Percentiles rank a stretch among this genome's conserved stretches.
Conservation (phyloP, 2,329 filamentous ascomycete species). For the Nothophaeocryptopus gaeumannii region DNA sequence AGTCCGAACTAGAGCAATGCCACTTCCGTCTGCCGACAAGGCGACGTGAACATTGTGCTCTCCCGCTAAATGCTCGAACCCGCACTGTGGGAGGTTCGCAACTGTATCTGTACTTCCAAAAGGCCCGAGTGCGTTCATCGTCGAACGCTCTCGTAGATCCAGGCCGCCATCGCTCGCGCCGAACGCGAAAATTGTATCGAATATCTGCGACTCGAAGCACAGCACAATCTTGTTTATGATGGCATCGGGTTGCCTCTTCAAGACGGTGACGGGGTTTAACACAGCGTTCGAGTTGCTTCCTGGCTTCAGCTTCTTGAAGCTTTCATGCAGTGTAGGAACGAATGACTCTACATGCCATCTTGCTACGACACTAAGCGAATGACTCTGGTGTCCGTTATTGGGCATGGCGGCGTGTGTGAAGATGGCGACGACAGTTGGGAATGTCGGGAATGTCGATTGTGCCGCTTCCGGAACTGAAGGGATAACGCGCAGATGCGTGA, state of each 20-base stretch:
- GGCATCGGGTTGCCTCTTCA: slow-evolving; percentile 67
- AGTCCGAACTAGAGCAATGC: slow-evolving; percentile 43
- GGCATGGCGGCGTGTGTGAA: slow-evolving; percentile 56
- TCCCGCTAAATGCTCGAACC: slow-evolving; percentile 68
- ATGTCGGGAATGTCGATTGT: slow-evolving; percentile 46
- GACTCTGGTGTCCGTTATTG: slow-evolving; percentile 52
- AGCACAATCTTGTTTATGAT: slow-evolving; percentile 68
- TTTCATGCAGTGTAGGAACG: slow-evolving; percentile 32
- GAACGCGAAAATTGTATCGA: slow-evolving; percentile 69
- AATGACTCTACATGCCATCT: slow-evolving; percentile 72
- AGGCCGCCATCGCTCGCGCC: slow-evolving; percentile 76
- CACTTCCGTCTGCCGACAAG: slow-evolving; percentile 49
- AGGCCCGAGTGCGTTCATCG: slow-evolving; percentile 62
- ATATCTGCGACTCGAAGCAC: slow-evolving; percentile 64
- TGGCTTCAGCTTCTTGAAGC: slow-evolving; percentile 36
- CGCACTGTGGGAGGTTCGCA: slow-evolving; percentile 69
- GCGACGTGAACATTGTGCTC: slow-evolving; percentile 51
- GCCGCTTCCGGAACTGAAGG: slow-evolving; percentile 57
- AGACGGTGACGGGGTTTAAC: slow-evolving; percentile 37
- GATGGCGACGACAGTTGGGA: slow-evolving; percentile 63
- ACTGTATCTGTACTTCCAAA: slow-evolving; percentile 64
- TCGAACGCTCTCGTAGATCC: slow-evolving; percentile 73
- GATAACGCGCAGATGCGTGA: slow-evolving; percentile 28
- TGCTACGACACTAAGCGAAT: slow-evolving; percentile 70
- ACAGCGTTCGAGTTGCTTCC: slow-evolving; percentile 19